Base-by-base conservation (phyloP, 805 yeast species). In the Nakazawaea ernobii region DNA sequence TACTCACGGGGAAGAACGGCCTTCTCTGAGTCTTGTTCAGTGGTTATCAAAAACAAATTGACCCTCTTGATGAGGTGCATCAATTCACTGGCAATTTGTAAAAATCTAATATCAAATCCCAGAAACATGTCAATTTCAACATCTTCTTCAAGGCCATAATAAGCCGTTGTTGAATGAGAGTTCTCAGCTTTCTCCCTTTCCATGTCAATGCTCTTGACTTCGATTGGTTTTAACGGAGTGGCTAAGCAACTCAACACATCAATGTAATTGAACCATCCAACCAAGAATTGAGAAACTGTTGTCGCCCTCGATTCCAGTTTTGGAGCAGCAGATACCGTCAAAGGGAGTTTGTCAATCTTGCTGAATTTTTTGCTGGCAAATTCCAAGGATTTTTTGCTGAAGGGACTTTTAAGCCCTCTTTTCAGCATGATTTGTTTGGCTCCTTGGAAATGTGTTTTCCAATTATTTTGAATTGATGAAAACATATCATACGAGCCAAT, bases 231-330 rank as follows among this genome's bases (percentile, higher is more conserved):
- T 36, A 62, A 49, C 2, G 85, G 73, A 0, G 87, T 73, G 1
- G 86, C 77, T 24, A 85, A 64, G 0, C 79, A 73, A 0, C 87
- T 84, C 17, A 84, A 68, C 2, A 82, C 76, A 55, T 83, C 89
- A 32, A 82, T 64, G 56, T 82, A 85, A 0, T 80, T 81, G 58
- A 80, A 84, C 87, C 89, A 82, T 44, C 90, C 63, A 52, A 75
- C 67, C 39, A 85, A 65, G 54, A 85, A 85, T 51, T 67, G 79
- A 0, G 78, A 62, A 11, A 77, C 66, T 51, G 73, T 73, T 7
- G 66, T 59, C 42, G 55, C 57, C 48, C 59, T 58, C 49, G 55
- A 29, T 47, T 52, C 11, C 54, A 55, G 7, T 53, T 55, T 11
- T 39, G 41, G 41, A 20, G 36, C 29, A 8, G 42, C 32, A 14